Evolutionary conservation across 2,329 filamentous ascomycete genomes (phyloP).

Genomic region (Beauveria asiatica): DNA sequence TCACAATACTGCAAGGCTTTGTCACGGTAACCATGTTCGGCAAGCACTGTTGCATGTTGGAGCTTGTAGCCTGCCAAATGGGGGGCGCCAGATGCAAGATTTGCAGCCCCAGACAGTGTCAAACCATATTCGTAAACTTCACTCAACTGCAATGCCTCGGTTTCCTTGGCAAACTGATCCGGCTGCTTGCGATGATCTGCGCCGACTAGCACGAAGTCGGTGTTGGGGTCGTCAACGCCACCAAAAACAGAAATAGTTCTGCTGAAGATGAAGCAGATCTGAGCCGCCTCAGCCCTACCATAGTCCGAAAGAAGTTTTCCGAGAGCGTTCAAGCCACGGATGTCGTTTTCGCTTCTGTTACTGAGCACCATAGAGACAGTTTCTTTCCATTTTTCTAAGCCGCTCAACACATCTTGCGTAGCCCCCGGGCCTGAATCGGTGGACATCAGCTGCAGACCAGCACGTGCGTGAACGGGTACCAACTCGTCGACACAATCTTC

Average conservation of each 20-base stretch:
- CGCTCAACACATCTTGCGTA: conserved; percentile 67
- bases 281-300: conserved; percentile 80
- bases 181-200: conserved; percentile 68
- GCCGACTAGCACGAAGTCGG: conserved; percentile 76
- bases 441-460: conserved; percentile 84
- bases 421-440: conserved; percentile 54
- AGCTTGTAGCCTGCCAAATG: conserved; percentile 89
- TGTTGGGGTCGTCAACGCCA: conserved; percentile 71
- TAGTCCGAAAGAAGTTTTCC: conserved; percentile 79
- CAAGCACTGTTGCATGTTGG: conserved; percentile 73
- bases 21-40: conserved; percentile 71
- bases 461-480: conserved; percentile 83
- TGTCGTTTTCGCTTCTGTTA: conserved; percentile 77
- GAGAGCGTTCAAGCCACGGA: conserved; percentile 66
- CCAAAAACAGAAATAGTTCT: conserved; percentile 62
- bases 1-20: conserved; percentile 93
- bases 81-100: conserved; percentile 52
- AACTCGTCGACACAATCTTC: conserved; percentile 95
- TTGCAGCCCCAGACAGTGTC: conserved; percentile 52
- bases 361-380: conserved; percentile 78
- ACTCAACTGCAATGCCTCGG: conserved; percentile 84
- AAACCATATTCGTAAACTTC: conserved; percentile 91
- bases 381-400: conserved; percentile 89
- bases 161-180: conserved; percentile 66
- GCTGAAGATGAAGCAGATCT: conserved; percentile 89